phyloP scores from a whole-genome alignment of 257 asterid species.

The Ajuga chamaepitys region DNA sequence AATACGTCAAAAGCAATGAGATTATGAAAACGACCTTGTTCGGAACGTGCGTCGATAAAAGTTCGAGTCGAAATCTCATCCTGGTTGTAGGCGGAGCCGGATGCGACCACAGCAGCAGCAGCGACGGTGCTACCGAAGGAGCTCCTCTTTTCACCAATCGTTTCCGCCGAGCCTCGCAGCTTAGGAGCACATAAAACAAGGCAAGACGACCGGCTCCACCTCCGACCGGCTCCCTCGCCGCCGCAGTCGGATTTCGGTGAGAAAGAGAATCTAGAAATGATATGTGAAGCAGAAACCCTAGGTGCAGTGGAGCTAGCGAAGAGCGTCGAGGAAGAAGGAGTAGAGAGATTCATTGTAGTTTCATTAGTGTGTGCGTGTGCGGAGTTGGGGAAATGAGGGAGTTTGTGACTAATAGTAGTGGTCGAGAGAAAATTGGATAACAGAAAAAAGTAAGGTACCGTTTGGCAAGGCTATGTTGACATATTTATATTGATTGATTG shows the following conservation, averaged over 20 bases:
- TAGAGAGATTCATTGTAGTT: constrained; percentile 43
- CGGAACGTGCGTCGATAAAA: constrained; percentile 55
- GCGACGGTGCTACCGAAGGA: constrained; percentile 26
- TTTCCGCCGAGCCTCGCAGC: constrained; percentile 38
- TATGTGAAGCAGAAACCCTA: constrained; percentile 27
- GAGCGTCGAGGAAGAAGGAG: constrained; percentile 25
- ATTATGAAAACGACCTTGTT: constrained; percentile 63
- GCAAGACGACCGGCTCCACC: constrained; percentile 17
- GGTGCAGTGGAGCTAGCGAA: constrained; percentile 25
- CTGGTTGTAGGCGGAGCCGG: constrained; percentile 37
- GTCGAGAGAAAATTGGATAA: not conserved
- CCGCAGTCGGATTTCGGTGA: constrained; percentile 14
- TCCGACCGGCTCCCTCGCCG: constrained; percentile 10
- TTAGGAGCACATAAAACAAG: constrained; percentile 29
- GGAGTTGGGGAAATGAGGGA: not conserved
- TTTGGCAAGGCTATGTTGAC: not conserved
- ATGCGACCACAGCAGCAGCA: constrained; percentile 26
- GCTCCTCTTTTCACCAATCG: constrained; percentile 31
- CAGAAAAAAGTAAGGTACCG: not conserved
- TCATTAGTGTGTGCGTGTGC: constrained; percentile 15
- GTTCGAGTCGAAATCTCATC: constrained; percentile 37
- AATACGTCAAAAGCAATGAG: not conserved
- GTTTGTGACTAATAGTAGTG: not conserved
- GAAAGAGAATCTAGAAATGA: constrained; percentile 19
- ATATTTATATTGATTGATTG: no score